Evolutionary conservation across 495 filamentous ascomycete genomes (phyloP).

Genomic region (Xylaria castorea): DNA sequence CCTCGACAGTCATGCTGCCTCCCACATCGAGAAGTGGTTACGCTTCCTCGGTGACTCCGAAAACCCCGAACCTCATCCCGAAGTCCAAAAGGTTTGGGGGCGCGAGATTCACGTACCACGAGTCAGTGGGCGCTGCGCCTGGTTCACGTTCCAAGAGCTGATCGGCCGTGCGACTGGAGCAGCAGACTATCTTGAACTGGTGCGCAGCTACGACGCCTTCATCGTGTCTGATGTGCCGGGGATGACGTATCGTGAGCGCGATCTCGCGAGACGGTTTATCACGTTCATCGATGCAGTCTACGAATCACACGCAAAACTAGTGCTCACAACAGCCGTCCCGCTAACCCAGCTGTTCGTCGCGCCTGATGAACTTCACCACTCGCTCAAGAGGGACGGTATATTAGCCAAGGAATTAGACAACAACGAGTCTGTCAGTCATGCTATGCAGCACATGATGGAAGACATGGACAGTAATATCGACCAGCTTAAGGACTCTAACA

Average conservation of each 20-base stretch:
- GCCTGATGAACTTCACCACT: slow-evolving; percentile 71
- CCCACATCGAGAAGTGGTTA: slow-evolving; percentile 94
- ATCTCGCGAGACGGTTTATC: slow-evolving; percentile 91
- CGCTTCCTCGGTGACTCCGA: slow-evolving; percentile 86
- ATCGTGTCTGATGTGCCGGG: slow-evolving; percentile 89
- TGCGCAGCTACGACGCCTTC: slow-evolving; percentile 89
- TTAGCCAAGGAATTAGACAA: slow-evolving; percentile 49
- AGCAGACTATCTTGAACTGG: slow-evolving; percentile 93
- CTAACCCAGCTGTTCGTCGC: slow-evolving; percentile 87
- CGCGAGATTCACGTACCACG: slow-evolving; percentile 84
- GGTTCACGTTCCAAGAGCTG: slow-evolving; percentile 88
- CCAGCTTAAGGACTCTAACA: slow-evolving; percentile 80
- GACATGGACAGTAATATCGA: slow-evolving; percentile 87
- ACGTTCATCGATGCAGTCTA: slow-evolving; percentile 98
- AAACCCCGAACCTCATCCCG: slow-evolving; percentile 74
- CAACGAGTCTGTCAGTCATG: slow-evolving; percentile 73
- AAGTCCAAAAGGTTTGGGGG: slow-evolving; percentile 91
- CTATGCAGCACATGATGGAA: slow-evolving; percentile 92
- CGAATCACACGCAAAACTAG: slow-evolving; percentile 85
- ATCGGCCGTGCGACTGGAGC: slow-evolving; percentile 87
- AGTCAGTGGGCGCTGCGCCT: slow-evolving; percentile 86
- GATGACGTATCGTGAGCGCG: slow-evolving; percentile 86
- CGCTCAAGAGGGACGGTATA: slow-evolving; percentile 51
- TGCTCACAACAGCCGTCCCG: slow-evolving; percentile 86
- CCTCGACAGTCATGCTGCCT: slow-evolving; percentile 74